Base-by-base conservation (phyloP, 495 filamentous ascomycete species). In the Daldinia bambusicola region DNA sequence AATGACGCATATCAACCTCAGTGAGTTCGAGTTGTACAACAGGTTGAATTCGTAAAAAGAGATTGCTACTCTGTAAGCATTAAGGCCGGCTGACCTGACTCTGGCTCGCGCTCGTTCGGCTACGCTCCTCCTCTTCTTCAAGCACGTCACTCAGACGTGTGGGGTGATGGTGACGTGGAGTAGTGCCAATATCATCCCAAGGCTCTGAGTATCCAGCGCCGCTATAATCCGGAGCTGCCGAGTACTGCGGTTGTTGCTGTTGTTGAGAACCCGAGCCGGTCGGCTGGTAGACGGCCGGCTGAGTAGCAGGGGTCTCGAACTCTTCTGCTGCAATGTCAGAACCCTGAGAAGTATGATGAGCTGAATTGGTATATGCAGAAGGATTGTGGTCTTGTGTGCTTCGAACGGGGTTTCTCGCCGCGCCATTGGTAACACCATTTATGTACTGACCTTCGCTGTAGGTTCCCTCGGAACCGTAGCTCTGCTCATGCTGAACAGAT, bases 81-180 rank as follows among this genome's bases (percentile, higher is more conserved):
- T 57, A 84, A 41, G 77, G 76, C 30, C 82, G 81, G 69, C 82
- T 84, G 45, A 83, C 75, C 69, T 81, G 79, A 22, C 71, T 74
- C 32, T 77, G 75, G 75, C 84, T 86, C 5, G 83, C 80, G 55
- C 84, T 86, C 2, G 86, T 87, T 6, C 86, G 81, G 65, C 91
- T 90, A 40, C 87, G 81, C 78, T 94, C 92, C 61, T 97, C 91
- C 72, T 92, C 89, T 45, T 89, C 89, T 68, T 99, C 95, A 9
- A 95, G 84, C 10, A 99, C 94, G 83, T 99, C 95, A 76, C 95
- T 98, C 63, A 99, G 81, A 59, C 95, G 84, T 2, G 95, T 98
- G 0, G 95, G 95, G 80, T 98, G 95, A 74, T 97, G 94, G 81
- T 98, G 95, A 55, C 94, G 85, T n/a, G 91, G 88, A 12, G 56